Evolutionary conservation across 2,329 filamentous ascomycete genomes (phyloP).

Genomic region (Fusarium setosum): DNA sequence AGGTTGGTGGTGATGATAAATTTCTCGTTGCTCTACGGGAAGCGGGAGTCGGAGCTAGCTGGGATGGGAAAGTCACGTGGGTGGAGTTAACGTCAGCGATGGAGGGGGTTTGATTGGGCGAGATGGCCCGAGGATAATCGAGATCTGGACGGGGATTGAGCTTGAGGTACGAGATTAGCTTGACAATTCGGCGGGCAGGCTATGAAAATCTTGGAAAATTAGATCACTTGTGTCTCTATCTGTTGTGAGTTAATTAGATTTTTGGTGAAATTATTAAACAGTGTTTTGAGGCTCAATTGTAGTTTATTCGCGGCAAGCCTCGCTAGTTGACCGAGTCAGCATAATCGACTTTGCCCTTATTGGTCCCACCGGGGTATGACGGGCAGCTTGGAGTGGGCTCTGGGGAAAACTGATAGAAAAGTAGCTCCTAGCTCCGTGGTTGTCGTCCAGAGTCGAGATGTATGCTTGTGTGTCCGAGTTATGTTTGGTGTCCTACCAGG

Average conservation of each 20-base stretch:
- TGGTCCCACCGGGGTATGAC: constrained; percentile 21
- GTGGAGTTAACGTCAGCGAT: constrained; percentile 26
- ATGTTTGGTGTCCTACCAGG: not conserved
- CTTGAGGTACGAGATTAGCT: not conserved
- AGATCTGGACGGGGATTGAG: not conserved
- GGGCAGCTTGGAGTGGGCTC: not conserved
- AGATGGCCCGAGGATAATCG: constrained; percentile 27
- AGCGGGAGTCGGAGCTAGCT: constrained; percentile 44
- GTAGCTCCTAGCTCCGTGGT: not conserved
- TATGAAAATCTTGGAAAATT: not conserved
- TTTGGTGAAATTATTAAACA: not conserved
- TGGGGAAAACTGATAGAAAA: not conserved
- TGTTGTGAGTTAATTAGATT: not conserved
- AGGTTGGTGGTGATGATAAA: constrained; percentile 53
- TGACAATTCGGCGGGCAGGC: not conserved
- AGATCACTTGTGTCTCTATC: accelerated
- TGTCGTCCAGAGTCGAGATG: not conserved
- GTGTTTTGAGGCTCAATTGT: not conserved
- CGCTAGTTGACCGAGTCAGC: constrained; percentile 34
- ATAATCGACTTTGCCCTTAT: constrained; percentile 33
- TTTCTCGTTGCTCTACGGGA: constrained; percentile 54
- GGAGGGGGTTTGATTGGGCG: constrained; percentile 16
- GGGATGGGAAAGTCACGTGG: constrained; percentile 43
- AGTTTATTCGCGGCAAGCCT: not conserved
- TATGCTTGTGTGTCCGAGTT: not conserved